Evolutionary conservation across 768 basidiomycete genomes (phyloP).

Genomic region (Dentipellis sp.): DNA sequence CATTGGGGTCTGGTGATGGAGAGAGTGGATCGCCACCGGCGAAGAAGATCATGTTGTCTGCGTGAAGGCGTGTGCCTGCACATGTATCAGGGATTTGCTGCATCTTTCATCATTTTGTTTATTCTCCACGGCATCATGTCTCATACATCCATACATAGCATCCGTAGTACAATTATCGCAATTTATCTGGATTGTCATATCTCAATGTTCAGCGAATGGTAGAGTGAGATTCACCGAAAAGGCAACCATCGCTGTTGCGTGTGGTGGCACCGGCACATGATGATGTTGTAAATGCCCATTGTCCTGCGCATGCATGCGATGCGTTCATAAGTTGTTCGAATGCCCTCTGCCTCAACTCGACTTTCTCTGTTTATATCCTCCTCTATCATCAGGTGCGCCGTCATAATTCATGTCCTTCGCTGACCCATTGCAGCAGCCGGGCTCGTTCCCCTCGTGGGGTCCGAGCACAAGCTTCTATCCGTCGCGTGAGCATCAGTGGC

Average conservation of each 20-base stretch:
- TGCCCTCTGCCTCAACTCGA: no score
- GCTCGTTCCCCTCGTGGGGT: not conserved
- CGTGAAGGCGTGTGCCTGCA: constrained; percentile 9
- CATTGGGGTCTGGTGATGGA: constrained; percentile 15
- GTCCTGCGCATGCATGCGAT: no score
- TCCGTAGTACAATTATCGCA: constrained; percentile 18
- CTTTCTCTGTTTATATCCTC: no score
- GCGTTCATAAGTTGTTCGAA: no score
- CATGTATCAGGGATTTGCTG: not conserved
- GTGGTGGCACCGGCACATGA: no score
- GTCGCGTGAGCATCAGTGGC: not conserved
- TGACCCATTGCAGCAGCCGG: not conserved
- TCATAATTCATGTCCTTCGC: not conserved
- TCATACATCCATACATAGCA: constrained; percentile 9
- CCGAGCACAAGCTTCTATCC: not conserved
- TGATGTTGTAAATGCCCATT: no score
- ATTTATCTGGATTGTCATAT: constrained; percentile 12
- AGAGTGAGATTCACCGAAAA: not conserved
- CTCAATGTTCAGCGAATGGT: no score
- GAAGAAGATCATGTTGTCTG: constrained; percentile 54
- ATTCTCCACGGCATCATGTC: constrained; percentile 6
- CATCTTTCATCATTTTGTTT: not conserved
- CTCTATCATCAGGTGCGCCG: not conserved
- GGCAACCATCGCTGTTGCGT: not conserved
- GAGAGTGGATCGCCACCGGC: constrained; percentile 47